Evolutionary conservation across 169 alveolate genomes (phyloP), one percentile per base, ranked within the genome.

Genomic region (Plasmodium gallinaceum): DNA sequence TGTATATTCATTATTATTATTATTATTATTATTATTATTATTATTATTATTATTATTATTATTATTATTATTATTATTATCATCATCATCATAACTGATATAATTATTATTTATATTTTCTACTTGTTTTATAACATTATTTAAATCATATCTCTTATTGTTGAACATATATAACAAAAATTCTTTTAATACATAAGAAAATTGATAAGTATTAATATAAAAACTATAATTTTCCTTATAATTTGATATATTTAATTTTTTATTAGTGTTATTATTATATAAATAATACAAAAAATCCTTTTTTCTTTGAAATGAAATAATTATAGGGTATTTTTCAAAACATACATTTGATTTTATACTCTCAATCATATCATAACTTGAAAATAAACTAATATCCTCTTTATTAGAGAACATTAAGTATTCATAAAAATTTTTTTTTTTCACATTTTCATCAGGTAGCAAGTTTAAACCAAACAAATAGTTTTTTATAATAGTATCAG

Each of bases 301-400:
- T 51, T 83, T 83, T 52, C 68, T 83, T 32, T 83, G 74, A 83
- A 83, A 83, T 12, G 85, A 83, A 68, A 83, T 83, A 42, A 83
- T 54, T 43, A 83, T 24, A 7, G 80, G 85, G n/a, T 52, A 68
- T 37, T 83, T 83, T 20, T 66, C 74, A 10, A 43, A 7, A 16
- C n/a, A 6, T 7, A 20, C 0, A n/a, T 58, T 51, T 18, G 20
- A 46, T 6, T 51, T 48, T 69, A 83, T 83, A 14, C 65, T 68
- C 51, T 83, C 46, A 45, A 26, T 83, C 91, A 83, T 83, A 62
- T 69, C 43, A 9, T n/a, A 43, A 57, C 91, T 68, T 32, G 70
- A 26, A 12, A 39, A 45, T 39, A 24, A 18, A 52, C 26, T 43
- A 10, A 66, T 45, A 26, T 57, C 69, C 32, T 54, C 74, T 54